Evolutionary conservation across 2,329 filamentous ascomycete genomes (phyloP), one percentile per base, ranked within the genome.

Genomic region (Monosporascus sp.): DNA sequence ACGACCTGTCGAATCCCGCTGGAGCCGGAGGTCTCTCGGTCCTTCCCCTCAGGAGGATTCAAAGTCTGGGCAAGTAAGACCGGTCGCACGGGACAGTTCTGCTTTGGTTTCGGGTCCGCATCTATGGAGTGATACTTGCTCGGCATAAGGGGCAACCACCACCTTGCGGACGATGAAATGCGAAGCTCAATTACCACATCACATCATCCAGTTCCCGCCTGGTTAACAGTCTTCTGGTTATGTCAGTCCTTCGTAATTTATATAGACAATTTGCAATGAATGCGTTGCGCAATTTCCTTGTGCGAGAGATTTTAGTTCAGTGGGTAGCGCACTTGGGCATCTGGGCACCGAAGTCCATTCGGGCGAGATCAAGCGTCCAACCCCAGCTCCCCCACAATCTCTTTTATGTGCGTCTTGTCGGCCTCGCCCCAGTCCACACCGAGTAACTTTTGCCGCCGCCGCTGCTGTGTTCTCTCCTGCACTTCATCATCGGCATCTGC

Each of bases 371-470:
- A 43, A 43, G 39, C 39, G 3, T 49, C 37, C 4, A 81, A 60
- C 36, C 71, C 73, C 51, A 83, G 64, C 57, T 69, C 70, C 50
- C 70, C 67, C 38, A 78, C 73, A 25, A 77, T 59, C 9, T 58
- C 62, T 60, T 73, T 74, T 35, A 82, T 67, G 51, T 71, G 66
- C 6, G 58, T 61, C 65, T 78, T 81, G 25, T 74, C 74, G n/a
- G 78, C 81, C 53, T 69, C 73, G 18, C 76, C 75, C 81, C 82
- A 87, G 61, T 86, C 81, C 14, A 81, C 71, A 5, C 81, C 72
- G 62, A 77, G 76, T 57, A 85, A 63, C 50, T 60, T 65, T 52
- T 67, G 61, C 35, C 50, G 54, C 46, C 55, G 60, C 46, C 25
- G 17, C 45, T 52, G 48, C n/a, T 50, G 31, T 27, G 36, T 20